Conservation (phyloP, 2,329 filamentous ascomycete genomes). For the Pseudogymnoascus sp. region DNA sequence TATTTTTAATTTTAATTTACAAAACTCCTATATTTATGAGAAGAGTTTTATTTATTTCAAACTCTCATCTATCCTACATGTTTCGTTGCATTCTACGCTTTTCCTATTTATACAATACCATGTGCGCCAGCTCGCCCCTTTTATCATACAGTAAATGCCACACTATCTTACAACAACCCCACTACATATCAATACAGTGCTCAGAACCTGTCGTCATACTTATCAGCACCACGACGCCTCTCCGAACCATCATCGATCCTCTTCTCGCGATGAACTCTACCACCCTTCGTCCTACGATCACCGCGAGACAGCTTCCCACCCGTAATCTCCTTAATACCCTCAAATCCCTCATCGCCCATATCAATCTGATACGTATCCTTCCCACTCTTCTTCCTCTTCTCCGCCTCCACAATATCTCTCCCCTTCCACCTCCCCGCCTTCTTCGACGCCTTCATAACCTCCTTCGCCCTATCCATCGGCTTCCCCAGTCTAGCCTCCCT, state of each 20-base stretch:
- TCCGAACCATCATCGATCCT: slow-evolving; percentile 19
- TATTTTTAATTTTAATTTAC: neutral
- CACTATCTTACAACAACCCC: neutral
- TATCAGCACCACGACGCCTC: neutral
- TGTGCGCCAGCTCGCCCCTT: neutral
- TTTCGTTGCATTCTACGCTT: neutral
- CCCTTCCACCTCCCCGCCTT: slow-evolving; percentile 36
- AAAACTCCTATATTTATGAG: neutral
- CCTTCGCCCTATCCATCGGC: slow-evolving; percentile 23
- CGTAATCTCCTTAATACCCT: slow-evolving; percentile 22
- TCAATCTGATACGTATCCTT: slow-evolving; percentile 35
- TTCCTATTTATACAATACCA: neutral
- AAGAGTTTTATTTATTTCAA: neutral
- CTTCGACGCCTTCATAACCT: slow-evolving; percentile 27
- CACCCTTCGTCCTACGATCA: slow-evolving; percentile 29
- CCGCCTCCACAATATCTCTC: slow-evolving; percentile 34
- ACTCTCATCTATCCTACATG: neutral
- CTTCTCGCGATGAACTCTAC: slow-evolving; percentile 29
- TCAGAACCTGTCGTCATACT: neutral
- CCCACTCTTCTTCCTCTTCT: slow-evolving; percentile 35
- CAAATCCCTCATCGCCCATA: slow-evolving; percentile 25
- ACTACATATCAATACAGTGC: neutral
- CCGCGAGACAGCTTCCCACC: slow-evolving; percentile 12
- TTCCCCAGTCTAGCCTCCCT: slow-evolving; percentile 53
- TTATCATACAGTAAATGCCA: neutral